Evolutionary conservation across 129 eudicot species (phyloP), one percentile per base, ranked within the genome.

Genomic region (Flaveria robusta): DNA sequence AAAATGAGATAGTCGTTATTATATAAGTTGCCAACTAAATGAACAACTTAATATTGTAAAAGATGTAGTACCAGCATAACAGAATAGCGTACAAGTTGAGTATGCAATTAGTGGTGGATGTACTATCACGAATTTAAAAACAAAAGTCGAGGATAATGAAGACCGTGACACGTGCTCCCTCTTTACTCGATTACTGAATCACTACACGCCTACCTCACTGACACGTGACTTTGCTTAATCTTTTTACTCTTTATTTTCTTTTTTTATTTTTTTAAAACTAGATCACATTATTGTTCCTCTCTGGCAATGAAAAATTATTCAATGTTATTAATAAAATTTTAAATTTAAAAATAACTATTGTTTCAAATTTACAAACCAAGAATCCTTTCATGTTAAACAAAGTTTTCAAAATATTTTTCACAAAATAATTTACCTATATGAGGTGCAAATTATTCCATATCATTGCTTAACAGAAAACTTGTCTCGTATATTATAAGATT

Each of bases 131-230:
- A 1, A 15, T 68, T 15, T 13, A 65, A 46, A 71, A 47, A 47
- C 78, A 49, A 7, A 2, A 79, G 68, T 71, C 72, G 73, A 71
- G 77, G 67, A 41, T 58, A 77, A 41, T 52, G 81, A 68, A 68
- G 81, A 68, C 83, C 83, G 43, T 42, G 78, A 79, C 83, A 79
- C 83, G 83, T 79, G 83, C 78, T 79, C 77, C 78, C 78, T 72
- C 77, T 62, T 50, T 64, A 79, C 83, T 71, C 83, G 83, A 79
- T 49, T 71, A 71, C 46, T 26, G 83, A 20, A 71, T 72, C 81
- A 68, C 68, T 52, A 39, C 83, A 79, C 78, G 78, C 83, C 77
- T 70, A 59, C 43, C 76, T 69, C 82, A 78, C 19, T 52, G 83
- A 79, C 83, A 79, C 83, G 83, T 79, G 83, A 77, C 77, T 72